These are phyloP conservation scores for Geotrichum bryndzae DNA, from an alignment of 1,139 yeast genomes.

Conservation along the genomic window DNA sequence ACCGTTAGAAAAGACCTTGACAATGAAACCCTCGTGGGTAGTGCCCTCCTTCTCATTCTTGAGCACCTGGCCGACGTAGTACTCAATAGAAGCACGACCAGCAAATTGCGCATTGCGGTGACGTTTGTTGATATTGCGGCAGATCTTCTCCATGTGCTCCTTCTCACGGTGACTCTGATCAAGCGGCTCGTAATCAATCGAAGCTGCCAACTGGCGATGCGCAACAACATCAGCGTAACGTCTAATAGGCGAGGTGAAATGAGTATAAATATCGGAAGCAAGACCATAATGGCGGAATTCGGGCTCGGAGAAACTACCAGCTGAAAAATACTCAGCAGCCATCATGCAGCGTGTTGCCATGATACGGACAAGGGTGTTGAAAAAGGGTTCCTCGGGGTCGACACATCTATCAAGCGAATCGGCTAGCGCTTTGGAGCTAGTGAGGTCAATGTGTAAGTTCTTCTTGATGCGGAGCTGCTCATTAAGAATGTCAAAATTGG, in stretches of 20 bases:
- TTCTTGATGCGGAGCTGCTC: conserved; percentile 85
- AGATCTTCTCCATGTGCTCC: conserved; percentile 80
- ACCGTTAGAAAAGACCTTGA: conserved; percentile 91
- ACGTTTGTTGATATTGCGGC: conserved; percentile 83
- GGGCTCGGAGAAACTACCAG: conserved; percentile 89
- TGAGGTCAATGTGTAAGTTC: conserved; percentile 64
- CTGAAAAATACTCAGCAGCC: conserved; percentile 96
- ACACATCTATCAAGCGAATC: conserved; percentile 86
- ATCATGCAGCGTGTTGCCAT: conserved; percentile 99
- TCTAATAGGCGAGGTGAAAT: conserved; percentile 97
- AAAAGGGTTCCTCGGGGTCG: conserved; percentile 78
- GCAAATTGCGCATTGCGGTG: conserved; percentile 99
- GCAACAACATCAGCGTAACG: conserved; percentile 97
- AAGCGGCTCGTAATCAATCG: conserved; percentile 85
- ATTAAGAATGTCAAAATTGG: conserved; percentile 82
- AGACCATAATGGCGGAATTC: conserved; percentile 96
- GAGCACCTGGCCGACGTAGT: conserved; percentile 96
- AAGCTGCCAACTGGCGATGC: conserved; percentile 95
- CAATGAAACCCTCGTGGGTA: conserved; percentile 82
- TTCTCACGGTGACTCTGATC: conserved; percentile 83
- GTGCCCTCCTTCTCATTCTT: conserved; percentile 38
- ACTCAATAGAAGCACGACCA: conserved; percentile 95
- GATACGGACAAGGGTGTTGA: conserved; percentile 88
- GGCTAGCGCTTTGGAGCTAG: conserved; percentile 85
- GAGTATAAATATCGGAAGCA: conserved; percentile 96